A percentile compares a stretch with the other conserved stretches of the same genome.
phyloP scores from a whole-genome alignment of 1,139 yeast genomes.

The Trichomonascaceae sp. region DNA sequence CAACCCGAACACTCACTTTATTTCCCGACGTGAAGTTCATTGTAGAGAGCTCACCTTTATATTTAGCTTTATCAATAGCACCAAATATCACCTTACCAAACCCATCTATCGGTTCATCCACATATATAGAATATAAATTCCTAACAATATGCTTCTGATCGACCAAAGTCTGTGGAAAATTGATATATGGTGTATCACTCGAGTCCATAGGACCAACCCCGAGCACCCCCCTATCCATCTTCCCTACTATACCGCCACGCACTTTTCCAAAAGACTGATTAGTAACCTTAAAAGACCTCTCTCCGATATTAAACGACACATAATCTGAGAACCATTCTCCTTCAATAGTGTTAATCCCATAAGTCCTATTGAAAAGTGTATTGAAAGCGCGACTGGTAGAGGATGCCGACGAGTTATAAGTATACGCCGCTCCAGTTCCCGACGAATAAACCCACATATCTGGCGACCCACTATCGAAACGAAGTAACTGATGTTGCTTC shows the following conservation, averaged over 20 bases:
- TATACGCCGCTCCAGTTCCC: too few species aligned
- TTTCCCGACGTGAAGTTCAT: slow-evolving; percentile 22
- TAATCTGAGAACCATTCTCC: too few species aligned
- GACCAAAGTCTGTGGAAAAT: slow-evolving; percentile 46
- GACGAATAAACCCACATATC: too few species aligned
- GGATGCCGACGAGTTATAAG: too few species aligned
- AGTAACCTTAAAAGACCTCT: too few species aligned
- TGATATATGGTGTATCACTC: slow-evolving; percentile 23
- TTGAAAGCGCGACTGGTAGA: too few species aligned
- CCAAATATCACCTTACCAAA: slow-evolving; percentile 51
- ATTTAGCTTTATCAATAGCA: slow-evolving; percentile 50
- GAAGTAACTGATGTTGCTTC: too few species aligned
- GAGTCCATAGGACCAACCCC: slow-evolving; percentile 8
- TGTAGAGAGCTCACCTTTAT: slow-evolving; percentile 39
- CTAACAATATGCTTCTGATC: slow-evolving; percentile 41
- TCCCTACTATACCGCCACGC: neutral
- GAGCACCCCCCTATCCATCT: too few species aligned
- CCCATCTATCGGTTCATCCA: slow-evolving; percentile 38
- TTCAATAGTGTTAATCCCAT: too few species aligned
- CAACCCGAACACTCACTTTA: slow-evolving; percentile 10
- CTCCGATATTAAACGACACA: too few species aligned
- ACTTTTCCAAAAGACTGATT: neutral
- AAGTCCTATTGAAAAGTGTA: too few species aligned
- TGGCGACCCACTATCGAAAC: too few species aligned
- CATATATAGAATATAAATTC: slow-evolving; percentile 47